phyloP scores from a whole-genome alignment of 2,329 filamentous ascomycete genomes.

The Clonostachys solani region DNA sequence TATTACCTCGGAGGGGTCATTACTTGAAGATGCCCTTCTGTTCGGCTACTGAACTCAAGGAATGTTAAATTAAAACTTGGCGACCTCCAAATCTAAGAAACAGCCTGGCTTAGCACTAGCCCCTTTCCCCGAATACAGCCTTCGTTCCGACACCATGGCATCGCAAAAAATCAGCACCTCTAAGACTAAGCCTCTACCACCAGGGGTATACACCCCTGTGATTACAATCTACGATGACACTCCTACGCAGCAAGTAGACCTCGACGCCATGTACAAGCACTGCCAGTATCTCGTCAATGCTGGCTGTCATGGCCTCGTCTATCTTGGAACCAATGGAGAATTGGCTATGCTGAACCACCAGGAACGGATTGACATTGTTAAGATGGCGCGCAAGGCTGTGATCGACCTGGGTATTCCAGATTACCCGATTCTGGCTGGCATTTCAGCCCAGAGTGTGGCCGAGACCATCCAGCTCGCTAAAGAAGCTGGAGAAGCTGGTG shows the following conservation, averaged over 20 bases:
- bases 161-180: conserved; percentile 17
- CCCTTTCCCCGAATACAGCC: too few species aligned
- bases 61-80: too few species aligned
- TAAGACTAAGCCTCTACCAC: conserved; percentile 31
- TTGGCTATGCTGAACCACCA: conserved; percentile 31
- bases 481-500: conserved; percentile 63
- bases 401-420: conserved; percentile 21
- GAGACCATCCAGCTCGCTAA: conserved; percentile 64
- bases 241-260: conserved; percentile 32
- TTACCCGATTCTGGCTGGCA: conserved; percentile 39
- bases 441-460: conserved; percentile 45
- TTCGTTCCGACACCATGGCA: background rate
- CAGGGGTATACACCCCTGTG: conserved; percentile 40
- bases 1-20: too few species aligned
- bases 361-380: conserved; percentile 34
- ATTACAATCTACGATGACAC: conserved; percentile 38
- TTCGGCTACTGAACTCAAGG: too few species aligned
- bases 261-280: conserved; percentile 37
- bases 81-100: too few species aligned
- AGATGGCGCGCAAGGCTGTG: conserved; percentile 28
- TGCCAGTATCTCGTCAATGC: conserved; percentile 32
- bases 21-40: too few species aligned
- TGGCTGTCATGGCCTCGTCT: conserved; percentile 39
- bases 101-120: too few species aligned
- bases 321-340: conserved; percentile 42